phyloP scores from a whole-genome alignment of 495 filamentous ascomycete species.

The Penicillium flavigenum region DNA sequence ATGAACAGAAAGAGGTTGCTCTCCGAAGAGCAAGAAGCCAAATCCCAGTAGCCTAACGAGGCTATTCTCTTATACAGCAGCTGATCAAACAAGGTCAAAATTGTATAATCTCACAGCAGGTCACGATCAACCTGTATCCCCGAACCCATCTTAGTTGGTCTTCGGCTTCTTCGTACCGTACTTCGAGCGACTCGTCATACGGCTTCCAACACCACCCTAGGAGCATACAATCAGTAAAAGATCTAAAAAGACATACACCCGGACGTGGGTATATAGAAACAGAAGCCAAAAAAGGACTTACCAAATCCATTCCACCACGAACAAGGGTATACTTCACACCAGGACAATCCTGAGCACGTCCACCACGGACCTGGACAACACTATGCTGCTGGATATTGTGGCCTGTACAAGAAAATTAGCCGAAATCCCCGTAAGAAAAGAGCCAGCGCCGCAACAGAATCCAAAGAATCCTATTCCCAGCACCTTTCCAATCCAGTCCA shows the following conservation, averaged over 20 bases:
- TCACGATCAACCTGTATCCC: background rate
- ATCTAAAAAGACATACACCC: background rate
- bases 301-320: slow-evolving; percentile 89
- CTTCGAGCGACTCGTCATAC: slow-evolving; percentile 84
- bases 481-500: slow-evolving; percentile 6
- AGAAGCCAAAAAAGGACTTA: slow-evolving; percentile 47
- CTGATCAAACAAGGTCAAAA: background rate
- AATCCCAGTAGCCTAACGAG: background rate
- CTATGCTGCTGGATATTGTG: slow-evolving; percentile 99
- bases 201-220: slow-evolving; percentile 86
- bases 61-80: slow-evolving; percentile 7
- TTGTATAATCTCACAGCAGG: slow-evolving; percentile 6
- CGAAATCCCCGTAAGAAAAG: background rate
- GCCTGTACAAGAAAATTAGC: slow-evolving; percentile 46
- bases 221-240: slow-evolving; percentile 9
- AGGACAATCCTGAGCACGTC: slow-evolving; percentile 92
- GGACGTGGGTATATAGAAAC: background rate
- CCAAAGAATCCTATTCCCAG: background rate
- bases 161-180: slow-evolving; percentile 99
- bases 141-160: slow-evolving; percentile 41
- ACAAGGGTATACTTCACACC: slow-evolving; percentile 96
- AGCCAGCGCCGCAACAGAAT: background rate
- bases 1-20: slow-evolving; percentile 10
- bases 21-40: slow-evolving; percentile 7
- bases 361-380: slow-evolving; percentile 90